Evolutionary conservation across 495 filamentous ascomycete genomes (phyloP), one percentile per base, ranked within the genome.

Genomic region (Staphylotrichum tortipilum): DNA sequence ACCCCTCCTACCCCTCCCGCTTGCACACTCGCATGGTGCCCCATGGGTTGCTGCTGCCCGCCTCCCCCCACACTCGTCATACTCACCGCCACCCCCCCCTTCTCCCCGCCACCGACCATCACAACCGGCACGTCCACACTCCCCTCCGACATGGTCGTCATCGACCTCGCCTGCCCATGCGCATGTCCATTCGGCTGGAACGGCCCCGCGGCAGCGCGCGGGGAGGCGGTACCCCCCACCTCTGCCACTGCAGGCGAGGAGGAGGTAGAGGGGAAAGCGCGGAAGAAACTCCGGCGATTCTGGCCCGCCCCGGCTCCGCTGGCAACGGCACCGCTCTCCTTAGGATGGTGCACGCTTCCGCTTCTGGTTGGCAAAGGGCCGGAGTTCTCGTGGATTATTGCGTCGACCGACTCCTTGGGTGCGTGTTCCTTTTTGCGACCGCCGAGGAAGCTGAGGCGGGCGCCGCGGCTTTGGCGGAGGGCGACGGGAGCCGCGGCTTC

Each of bases 1-100:
- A 89, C 75, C 50, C 78, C 82, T 6, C 54, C 54, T 36, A 46
- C 35, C 10, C 48, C 34, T n/a, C n/a, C n/a, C n/a, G n/a, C n/a
- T n/a, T n/a, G n/a, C n/a, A n/a, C n/a, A n/a, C n/a, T n/a, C n/a
- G n/a, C n/a, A n/a, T n/a, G n/a, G 15, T 43, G 18, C 3, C 41
- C 49, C 24, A 44, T n/a, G n/a, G n/a, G 42, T 33, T 38, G 24
- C 9, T 44, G 34, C 11, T 41, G 38, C 35, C 39, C 40, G 15
- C 24, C n/a, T n/a, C n/a, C n/a, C n/a, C n/a, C n/a, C n/a, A n/a
- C n/a, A n/a, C n/a, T n/a, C n/a, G n/a, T n/a, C n/a, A n/a, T n/a
- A n/a, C n/a, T n/a, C n/a, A n/a, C n/a, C n/a, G n/a, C n/a, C 22
- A 47, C 44, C 14, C 15, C 44, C 2, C 7, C 31, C 44, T 46